Evolutionary conservation across 148 eudicot species (phyloP).

Genomic region (Fagopyrum tataricum): DNA sequence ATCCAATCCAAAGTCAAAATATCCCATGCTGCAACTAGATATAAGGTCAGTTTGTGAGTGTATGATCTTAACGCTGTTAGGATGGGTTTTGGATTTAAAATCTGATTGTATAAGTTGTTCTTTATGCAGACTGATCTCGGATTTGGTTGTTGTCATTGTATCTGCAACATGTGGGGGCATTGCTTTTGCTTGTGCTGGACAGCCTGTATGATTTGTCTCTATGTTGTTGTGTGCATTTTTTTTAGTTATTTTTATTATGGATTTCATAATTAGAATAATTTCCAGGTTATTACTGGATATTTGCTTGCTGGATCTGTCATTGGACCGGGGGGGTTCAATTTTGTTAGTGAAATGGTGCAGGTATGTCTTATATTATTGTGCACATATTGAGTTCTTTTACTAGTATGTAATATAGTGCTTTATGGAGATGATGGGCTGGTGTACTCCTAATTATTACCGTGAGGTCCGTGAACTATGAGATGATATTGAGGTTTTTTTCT

Average conservation of each 20-base stretch:
- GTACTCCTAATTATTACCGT: neutral
- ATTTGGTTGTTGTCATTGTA: slow-evolving; percentile 92
- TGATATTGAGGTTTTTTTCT: neutral
- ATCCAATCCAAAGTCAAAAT: slow-evolving; percentile 90
- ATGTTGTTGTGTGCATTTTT: neutral
- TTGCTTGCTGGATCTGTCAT: slow-evolving; percentile 90
- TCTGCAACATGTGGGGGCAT: slow-evolving; percentile 99
- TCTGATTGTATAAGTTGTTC: neutral
- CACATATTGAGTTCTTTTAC: neutral
- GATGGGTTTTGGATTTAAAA: neutral
- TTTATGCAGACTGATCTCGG: slow-evolving; percentile 78
- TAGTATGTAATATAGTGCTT: neutral
- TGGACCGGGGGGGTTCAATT: slow-evolving; percentile 96
- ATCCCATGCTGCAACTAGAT: slow-evolving; percentile 88
- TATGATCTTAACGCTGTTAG: neutral
- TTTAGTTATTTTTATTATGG: neutral
- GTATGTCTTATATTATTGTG: slow-evolving; percentile 38
- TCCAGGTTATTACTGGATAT: slow-evolving; percentile 97
- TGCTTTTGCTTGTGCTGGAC: slow-evolving; percentile 98
- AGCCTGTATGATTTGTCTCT: slow-evolving; percentile 53
- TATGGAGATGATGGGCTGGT: neutral
- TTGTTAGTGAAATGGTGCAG: slow-evolving; percentile 98
- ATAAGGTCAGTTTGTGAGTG: slow-evolving; percentile 42
- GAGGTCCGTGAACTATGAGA: neutral
- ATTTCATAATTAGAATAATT: slow-evolving; percentile 3